Evolutionary conservation across 2,329 filamentous ascomycete species (phyloP).

Genomic region (Hymenoscyphus infarciens): DNA sequence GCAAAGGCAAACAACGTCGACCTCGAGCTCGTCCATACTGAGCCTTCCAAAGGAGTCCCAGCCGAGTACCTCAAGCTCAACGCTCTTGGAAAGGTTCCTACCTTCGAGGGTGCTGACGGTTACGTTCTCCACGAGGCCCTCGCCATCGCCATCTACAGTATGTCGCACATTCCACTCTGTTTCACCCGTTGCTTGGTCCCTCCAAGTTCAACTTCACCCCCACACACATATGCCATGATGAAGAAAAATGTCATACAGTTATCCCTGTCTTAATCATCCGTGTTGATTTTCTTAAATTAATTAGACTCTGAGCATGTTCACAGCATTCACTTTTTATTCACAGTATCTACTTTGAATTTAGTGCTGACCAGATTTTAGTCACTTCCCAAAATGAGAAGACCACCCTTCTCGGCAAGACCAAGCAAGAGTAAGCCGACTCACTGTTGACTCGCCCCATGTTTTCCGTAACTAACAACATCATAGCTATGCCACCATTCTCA

Average conservation of each 20-base stretch:
- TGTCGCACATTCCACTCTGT: constrained; percentile 42
- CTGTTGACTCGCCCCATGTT: not conserved
- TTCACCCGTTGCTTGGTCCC: not conserved
- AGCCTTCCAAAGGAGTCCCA: constrained; percentile 60
- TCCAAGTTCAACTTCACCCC: not conserved
- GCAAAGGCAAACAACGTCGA: constrained; percentile 98
- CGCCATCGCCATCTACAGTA: constrained; percentile 97
- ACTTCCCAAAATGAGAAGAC: constrained; percentile 99
- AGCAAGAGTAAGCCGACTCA: constrained; percentile 74
- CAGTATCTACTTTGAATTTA: constrained; percentile 16
- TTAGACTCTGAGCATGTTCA: constrained; percentile 72
- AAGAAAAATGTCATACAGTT: constrained; percentile 72
- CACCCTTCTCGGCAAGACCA: constrained; percentile 97
- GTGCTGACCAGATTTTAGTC: constrained; percentile 53
- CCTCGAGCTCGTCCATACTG: constrained; percentile 74
- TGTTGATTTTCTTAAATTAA: constrained; percentile 76
- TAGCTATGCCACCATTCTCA: constrained; percentile 90
- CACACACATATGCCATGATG: constrained; percentile 32
- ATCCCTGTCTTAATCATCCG: constrained; percentile 93
- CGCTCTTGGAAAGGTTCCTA: constrained; percentile 85
- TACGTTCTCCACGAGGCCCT: constrained; percentile 86
- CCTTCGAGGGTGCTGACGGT: constrained; percentile 89
- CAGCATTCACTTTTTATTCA: constrained; percentile 16
- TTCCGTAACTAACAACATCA: constrained; percentile 26
- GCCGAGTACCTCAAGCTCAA: constrained; percentile 81